Evolutionary conservation across 106 monocot genomes (phyloP).

Genomic region (Ottelia alismoides): DNA sequence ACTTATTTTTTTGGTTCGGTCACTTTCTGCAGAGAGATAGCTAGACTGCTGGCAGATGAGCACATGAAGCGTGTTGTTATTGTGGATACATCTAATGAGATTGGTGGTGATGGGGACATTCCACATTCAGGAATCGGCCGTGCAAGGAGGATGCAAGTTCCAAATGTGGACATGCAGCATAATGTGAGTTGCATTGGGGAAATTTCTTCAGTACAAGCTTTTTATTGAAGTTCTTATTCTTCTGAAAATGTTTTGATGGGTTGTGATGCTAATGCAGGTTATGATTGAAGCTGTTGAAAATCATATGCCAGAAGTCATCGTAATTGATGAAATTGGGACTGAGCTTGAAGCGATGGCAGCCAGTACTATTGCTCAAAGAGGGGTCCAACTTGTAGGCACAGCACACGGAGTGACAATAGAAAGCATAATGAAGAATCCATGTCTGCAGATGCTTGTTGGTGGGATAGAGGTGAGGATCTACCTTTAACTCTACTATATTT

Average conservation of each 20-base stretch:
- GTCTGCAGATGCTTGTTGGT: constrained; percentile 78
- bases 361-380: constrained; percentile 96
- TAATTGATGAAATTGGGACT: constrained; percentile 98
- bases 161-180: constrained; percentile 90
- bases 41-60: constrained; percentile 80
- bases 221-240: too few relatives aligned
- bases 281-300: constrained; percentile 99
- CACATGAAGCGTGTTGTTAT: constrained; percentile 85
- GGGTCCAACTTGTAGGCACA: constrained; percentile 94
- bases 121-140: constrained; percentile 92
- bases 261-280: too few relatives aligned
- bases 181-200: too few relatives aligned
- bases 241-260: too few relatives aligned
- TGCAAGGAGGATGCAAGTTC: constrained; percentile 98
- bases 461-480: constrained; percentile 99
- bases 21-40: constrained; percentile 70
- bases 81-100: constrained; percentile 97
- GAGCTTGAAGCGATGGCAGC: constrained; percentile 94
- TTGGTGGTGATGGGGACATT: constrained; percentile 98
- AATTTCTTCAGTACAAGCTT: too few relatives aligned
- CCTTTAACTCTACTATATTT: too few relatives aligned
- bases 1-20: too few relatives aligned
- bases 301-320: constrained; percentile 97
- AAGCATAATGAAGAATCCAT: constrained; percentile 87
- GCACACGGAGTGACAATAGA: constrained; percentile 94